Base-by-base conservation (phyloP, 2,329 filamentous ascomycete species). In the Niveomyces coronatus region DNA sequence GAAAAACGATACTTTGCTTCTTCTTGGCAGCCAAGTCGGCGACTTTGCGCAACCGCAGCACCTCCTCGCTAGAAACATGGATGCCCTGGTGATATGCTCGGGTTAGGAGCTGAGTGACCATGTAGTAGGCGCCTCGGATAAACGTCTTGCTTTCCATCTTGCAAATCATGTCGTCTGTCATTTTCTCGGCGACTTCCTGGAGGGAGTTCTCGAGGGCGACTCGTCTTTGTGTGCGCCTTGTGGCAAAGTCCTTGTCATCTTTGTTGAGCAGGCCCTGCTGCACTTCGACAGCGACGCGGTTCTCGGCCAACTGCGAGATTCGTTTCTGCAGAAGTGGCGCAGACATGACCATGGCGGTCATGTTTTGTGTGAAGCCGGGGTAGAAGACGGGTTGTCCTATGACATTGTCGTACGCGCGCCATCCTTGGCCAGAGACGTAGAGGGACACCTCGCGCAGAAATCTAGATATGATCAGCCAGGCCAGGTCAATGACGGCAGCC, bases 101-200 rank as follows among this genome's bases (percentile, higher is more conserved):
- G 4, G 89, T 93, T 44, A 96, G 67, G 32, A 96, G 69, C 61
- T 96, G 89, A 1, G 88, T 94, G 33, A 70, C 70, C 27, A 94
- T 55, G 56, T 95, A 98, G 57, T 96, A 96, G 32, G 91, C 89
- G 17, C 85, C 78, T 34, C 91, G 71, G 49, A 98, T 94, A 54
- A 96, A 96, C 3, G 76, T 68, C 56, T 88, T 93, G 67, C 82
- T 93, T 61, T 98, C 91, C 71, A 96, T 89, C 63, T 98, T 98
- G 73, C 89, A 96, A 45, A 98, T 95, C 91, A 98, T 96, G 45
- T 82, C 77, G 54, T 94, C 86, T 17, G 87, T 85, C 73, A 91
- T 80, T 47, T 82, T 79, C 46, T 91, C 85, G 4, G 85, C 83
- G 4, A 95, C 80, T 53, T 94, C 79, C 39, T 78, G 71, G 31